Conservation (phyloP, 2,329 filamentous ascomycete genomes). For the Fusarium incarnatum region DNA sequence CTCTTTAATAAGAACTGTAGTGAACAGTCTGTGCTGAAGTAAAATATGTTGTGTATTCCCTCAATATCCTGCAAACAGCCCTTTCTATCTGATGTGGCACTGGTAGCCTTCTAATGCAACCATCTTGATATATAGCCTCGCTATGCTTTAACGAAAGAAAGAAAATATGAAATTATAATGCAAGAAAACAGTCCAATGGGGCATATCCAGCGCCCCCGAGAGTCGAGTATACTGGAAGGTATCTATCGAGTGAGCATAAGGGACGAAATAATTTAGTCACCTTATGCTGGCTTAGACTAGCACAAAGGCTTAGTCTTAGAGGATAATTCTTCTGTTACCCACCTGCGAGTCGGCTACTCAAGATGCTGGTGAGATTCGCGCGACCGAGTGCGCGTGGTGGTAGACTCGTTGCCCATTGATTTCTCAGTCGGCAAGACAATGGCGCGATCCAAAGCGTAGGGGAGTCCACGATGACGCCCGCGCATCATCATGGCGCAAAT, state of each 20-base stretch:
- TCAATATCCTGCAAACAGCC: neutral
- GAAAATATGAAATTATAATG: neutral
- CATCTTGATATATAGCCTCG: neutral
- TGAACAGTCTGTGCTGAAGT: neutral
- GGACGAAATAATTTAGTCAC: neutral
- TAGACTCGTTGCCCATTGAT: constrained; percentile 26
- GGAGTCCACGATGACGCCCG: constrained; percentile 52
- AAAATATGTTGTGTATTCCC: neutral
- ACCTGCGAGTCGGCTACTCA: constrained; percentile 6
- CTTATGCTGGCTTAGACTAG: neutral
- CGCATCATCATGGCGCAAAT: constrained; percentile 55
- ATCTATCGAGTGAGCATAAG: neutral
- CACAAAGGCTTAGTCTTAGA: neutral
- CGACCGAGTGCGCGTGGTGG: neutral
- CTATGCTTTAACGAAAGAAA: constrained; percentile 12
- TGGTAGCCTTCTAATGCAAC: constrained; percentile 12
- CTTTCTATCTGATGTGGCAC: constrained; percentile 2
- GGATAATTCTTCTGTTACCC: neutral
- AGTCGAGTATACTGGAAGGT: neutral
- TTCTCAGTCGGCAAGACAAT: constrained; percentile 49
- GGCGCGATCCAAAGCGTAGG: constrained; percentile 51
- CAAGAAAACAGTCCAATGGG: neutral
- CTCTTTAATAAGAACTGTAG: neutral
- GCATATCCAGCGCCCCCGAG: neutral
- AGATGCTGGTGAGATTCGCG: constrained; percentile 26